Conservation (phyloP, 1,139 yeast species). For the Blastobotrys apis region DNA sequence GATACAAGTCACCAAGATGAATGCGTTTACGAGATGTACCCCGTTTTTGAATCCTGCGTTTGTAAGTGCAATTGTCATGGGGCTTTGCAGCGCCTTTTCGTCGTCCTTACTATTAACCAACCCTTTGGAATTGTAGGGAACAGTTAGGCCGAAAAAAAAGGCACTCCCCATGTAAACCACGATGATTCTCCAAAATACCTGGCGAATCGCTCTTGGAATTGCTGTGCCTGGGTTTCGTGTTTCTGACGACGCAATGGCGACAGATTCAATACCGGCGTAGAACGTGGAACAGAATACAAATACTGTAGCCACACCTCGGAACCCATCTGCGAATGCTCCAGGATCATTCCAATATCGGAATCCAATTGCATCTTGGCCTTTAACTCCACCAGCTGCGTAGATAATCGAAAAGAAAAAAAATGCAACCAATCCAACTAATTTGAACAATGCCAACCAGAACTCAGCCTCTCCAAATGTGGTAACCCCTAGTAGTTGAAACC, state of each 20-base stretch:
- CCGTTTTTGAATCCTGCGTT: conserved; percentile 65
- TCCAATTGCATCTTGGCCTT: conserved; percentile 38
- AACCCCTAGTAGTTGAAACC: conserved; percentile 55
- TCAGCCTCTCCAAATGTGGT: conserved; percentile 64
- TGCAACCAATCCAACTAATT: conserved; percentile 52
- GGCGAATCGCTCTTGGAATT: conserved; percentile 79
- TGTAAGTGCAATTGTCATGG: conserved; percentile 70
- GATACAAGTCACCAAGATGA: conserved; percentile 61
- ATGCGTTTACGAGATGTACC: conserved; percentile 71
- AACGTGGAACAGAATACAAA: conserved; percentile 62
- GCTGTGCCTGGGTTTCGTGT: conserved; percentile 75
- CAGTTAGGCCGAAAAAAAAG: conserved; percentile 76
- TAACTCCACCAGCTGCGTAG: conserved; percentile 61
- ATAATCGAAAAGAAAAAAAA: conserved; percentile 56
- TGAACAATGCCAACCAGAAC: conserved; percentile 57
- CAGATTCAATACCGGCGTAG: conserved; percentile 76
- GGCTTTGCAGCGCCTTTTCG: conserved; percentile 54
- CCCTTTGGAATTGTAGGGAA: conserved; percentile 67
- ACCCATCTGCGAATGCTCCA: conserved; percentile 67
- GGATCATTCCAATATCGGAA: conserved; percentile 84
- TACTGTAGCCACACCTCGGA: conserved; percentile 63
- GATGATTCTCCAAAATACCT: conserved; percentile 75
- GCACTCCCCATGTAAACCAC: conserved; percentile 76
- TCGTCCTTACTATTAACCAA: conserved; percentile 32
- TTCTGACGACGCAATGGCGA: conserved; percentile 89